A percentile compares a stretch with the other conserved stretches of the same genome.
Evolutionary conservation across 2,329 filamentous ascomycete species (phyloP).

Genomic region (Ophiostoma triangulosporum): DNA sequence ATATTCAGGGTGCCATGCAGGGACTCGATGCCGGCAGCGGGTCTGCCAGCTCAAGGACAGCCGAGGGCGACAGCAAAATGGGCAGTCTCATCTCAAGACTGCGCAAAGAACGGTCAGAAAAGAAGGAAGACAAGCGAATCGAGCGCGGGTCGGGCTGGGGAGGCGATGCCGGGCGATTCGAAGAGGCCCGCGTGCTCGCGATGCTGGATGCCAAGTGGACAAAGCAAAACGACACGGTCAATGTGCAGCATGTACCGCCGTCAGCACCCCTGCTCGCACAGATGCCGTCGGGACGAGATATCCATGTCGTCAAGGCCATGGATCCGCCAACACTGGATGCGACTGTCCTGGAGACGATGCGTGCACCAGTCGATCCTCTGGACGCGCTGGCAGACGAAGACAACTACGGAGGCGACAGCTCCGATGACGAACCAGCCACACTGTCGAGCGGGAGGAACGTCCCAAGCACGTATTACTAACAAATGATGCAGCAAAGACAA

Average conservation of each 20-base stretch:
- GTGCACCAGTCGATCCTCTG: slow-evolving; percentile 33
- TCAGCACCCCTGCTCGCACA: slow-evolving; percentile 57
- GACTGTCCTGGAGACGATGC: slow-evolving; percentile 49
- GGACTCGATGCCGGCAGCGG: slow-evolving; percentile 50
- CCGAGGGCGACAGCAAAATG: slow-evolving; percentile 22
- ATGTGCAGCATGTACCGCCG: slow-evolving; percentile 63
- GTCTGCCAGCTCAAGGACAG: slow-evolving; percentile 6
- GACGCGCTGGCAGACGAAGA: slow-evolving; percentile 28
- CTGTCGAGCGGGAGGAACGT: not conserved
- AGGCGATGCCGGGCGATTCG: slow-evolving; percentile 66
- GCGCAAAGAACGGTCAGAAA: slow-evolving; percentile 58
- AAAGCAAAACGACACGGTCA: slow-evolving; percentile 88
- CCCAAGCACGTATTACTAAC: not conserved
- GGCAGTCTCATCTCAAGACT: not conserved
- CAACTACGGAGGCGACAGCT: slow-evolving; percentile 23
- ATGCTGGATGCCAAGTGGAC: slow-evolving; percentile 83
- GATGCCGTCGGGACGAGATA: slow-evolving; percentile 80
- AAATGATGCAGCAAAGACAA: not conserved
- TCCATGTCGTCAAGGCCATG: slow-evolving; percentile 60
- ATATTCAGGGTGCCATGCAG: slow-evolving; percentile 64
- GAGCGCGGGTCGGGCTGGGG: slow-evolving; percentile 66
- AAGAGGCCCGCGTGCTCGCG: slow-evolving; percentile 74
- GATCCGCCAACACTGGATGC: slow-evolving; percentile 50
- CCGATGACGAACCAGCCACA: slow-evolving; percentile 26
- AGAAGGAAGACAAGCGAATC: slow-evolving; percentile 59